Percentiles rank a stretch among this genome's conserved stretches.
These are phyloP conservation scores for Isabelozyma gotoi DNA, from an alignment of 805 yeast genomes.

Conservation along the genomic window DNA sequence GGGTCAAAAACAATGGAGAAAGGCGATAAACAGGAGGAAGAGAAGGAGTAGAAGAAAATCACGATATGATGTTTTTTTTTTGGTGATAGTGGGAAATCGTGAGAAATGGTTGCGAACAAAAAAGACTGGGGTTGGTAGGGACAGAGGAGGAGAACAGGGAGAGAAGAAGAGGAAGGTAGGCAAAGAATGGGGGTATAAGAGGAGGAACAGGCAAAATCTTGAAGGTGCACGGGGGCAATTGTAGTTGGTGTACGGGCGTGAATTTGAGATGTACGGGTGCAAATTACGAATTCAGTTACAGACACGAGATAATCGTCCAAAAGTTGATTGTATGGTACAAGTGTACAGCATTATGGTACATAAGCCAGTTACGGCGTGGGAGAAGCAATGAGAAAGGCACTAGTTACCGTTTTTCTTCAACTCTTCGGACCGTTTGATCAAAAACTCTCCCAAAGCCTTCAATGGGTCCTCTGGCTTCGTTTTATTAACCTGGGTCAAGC, in stretches of 20 bases:
- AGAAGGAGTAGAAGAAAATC: not conserved
- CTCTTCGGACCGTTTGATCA: conserved; percentile 30
- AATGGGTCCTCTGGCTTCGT: conserved; percentile 58
- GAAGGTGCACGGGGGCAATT: too few species aligned
- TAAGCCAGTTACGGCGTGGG: too few species aligned
- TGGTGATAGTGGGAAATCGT: not conserved
- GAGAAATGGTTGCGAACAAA: not conserved
- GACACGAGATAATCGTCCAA: too few species aligned
- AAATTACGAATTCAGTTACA: too few species aligned
- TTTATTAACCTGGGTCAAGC: conserved; percentile 54
- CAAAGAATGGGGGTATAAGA: too few species aligned
- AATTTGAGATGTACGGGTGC: too few species aligned
- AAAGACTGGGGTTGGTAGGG: not conserved
- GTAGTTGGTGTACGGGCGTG: too few species aligned
- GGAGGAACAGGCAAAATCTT: too few species aligned
- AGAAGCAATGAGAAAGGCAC: not conserved
- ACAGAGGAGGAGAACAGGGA: not conserved
- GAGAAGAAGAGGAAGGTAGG: not conserved
- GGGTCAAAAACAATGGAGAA: too few species aligned
- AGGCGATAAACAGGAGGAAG: not conserved
- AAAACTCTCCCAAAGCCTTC: conserved; percentile 51
- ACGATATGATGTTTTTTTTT: not conserved
- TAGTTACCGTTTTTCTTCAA: conserved; percentile 6
- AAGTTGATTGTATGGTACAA: too few species aligned
- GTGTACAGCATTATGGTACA: too few species aligned